Conservation (phyloP, 371 early-diverging fungal species). For the Fennellomyces sp. region DNA sequence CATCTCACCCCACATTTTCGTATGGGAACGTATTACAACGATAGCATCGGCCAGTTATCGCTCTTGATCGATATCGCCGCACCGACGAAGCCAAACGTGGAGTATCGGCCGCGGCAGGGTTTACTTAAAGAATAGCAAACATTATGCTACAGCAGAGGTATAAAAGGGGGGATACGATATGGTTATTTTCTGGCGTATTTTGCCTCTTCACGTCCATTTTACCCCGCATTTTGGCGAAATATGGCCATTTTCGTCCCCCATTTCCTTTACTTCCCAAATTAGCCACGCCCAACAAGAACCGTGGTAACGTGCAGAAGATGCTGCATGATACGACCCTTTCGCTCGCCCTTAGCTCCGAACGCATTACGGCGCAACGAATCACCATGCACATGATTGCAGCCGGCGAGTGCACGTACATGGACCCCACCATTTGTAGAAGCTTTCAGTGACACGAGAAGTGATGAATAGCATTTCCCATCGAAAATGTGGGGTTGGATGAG, state of each 20-base stretch:
- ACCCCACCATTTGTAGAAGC: too few relatives aligned
- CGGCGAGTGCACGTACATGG: too few relatives aligned
- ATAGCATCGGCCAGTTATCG: background rate
- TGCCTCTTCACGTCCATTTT: background rate
- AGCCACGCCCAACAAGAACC: too few relatives aligned
- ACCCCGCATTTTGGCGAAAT: too few relatives aligned
- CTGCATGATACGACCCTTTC: too few relatives aligned
- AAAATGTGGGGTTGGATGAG: background rate
- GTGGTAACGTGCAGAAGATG: too few relatives aligned
- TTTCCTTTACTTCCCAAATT: too few relatives aligned
- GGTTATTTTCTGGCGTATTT: background rate
- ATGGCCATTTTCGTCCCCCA: too few relatives aligned
- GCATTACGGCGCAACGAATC: too few relatives aligned
- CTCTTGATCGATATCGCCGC: background rate
- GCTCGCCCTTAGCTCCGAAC: too few relatives aligned
- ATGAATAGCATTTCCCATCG: background rate
- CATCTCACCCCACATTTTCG: background rate
- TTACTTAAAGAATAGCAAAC: background rate
- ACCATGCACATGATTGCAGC: too few relatives aligned
- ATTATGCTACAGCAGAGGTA: background rate
- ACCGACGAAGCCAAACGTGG: constrained; percentile 1
- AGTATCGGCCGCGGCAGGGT: background rate
- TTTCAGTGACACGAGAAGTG: background rate
- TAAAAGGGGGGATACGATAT: background rate
- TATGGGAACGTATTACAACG: background rate